Evolutionary conservation across 805 yeast species (phyloP).

Genomic region (Kluyveromyces nonfermentans): DNA sequence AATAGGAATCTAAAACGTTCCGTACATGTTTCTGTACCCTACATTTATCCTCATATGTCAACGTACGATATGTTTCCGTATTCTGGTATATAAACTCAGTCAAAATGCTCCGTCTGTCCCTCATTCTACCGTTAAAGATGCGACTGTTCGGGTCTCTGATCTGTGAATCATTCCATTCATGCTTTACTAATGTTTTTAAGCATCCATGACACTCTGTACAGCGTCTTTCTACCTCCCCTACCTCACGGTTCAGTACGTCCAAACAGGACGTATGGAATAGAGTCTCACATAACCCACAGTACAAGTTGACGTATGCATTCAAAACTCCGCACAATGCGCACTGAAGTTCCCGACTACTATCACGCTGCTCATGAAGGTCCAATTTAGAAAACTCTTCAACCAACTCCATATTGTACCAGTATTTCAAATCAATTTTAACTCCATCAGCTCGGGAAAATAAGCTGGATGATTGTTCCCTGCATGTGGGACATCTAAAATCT

Average conservation of each 20-base stretch:
- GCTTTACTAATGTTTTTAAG: background rate
- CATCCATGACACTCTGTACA: constrained; percentile 1
- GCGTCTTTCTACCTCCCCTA: constrained; percentile 9
- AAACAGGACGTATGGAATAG: constrained; percentile 21
- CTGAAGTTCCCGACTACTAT: constrained; percentile 1
- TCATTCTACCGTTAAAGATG: constrained; percentile 7
- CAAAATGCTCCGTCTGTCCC: constrained; percentile 5
- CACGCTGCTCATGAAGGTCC: constrained; percentile 3
- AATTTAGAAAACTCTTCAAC: constrained; percentile 3
- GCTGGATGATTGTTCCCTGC: constrained; percentile 14
- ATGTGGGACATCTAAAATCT: constrained; percentile 24
- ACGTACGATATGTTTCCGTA: background rate
- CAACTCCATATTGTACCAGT: constrained; percentile 2
- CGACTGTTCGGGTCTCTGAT: background rate
- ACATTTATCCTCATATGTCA: constrained; percentile 36
- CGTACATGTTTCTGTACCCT: constrained; percentile 52
- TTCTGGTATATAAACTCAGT: constrained; percentile 2
- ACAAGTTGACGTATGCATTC: constrained; percentile 6
- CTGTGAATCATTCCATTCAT: no score
- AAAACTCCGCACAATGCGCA: constrained; percentile 18
- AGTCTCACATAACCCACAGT: constrained; percentile 12
- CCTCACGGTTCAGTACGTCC: constrained; percentile 14
- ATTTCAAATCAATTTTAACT: constrained; percentile 4
- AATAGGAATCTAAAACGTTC: constrained; percentile 40
- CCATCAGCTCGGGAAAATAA: constrained; percentile 8